Evolutionary conservation across 495 filamentous ascomycete species (phyloP).

Genomic region (Aspergillus nanangensis): DNA sequence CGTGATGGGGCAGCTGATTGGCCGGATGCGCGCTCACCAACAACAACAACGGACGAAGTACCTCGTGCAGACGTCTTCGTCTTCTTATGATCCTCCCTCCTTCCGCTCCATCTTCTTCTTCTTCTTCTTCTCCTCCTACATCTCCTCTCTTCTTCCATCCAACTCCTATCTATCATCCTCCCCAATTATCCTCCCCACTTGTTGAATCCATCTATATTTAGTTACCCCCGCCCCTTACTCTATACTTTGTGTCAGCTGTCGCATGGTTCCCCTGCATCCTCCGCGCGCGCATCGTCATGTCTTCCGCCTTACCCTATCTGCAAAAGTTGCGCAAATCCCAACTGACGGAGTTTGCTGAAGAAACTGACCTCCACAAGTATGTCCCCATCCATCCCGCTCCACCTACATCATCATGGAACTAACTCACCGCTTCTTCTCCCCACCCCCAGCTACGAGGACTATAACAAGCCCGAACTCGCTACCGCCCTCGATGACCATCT

Average conservation of each 20-base stretch:
- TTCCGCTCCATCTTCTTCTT: neutral
- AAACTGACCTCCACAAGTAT: slow-evolving; percentile 71
- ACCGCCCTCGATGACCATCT: slow-evolving; percentile 70
- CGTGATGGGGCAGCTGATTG: neutral
- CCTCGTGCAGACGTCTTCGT: neutral
- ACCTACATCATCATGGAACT: slow-evolving; percentile 2
- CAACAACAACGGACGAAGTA: neutral
- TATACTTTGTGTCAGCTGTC: slow-evolving; percentile 30
- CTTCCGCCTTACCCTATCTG: slow-evolving; percentile 63
- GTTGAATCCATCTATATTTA: too few species aligned
- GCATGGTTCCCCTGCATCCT: slow-evolving; percentile 41
- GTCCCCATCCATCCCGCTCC: slow-evolving; percentile 21
- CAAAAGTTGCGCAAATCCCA: slow-evolving; percentile 80
- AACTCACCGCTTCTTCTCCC: neutral
- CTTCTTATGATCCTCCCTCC: neutral
- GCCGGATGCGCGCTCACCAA: neutral
- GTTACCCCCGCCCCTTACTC: slow-evolving; percentile 19
- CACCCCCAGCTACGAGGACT: slow-evolving; percentile 56
- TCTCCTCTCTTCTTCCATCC: neutral
- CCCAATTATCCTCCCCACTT: slow-evolving; percentile 2
- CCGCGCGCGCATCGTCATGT: slow-evolving; percentile 41
- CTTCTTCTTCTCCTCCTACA: neutral
- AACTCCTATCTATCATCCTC: slow-evolving; percentile 3
- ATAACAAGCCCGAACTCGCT: slow-evolving; percentile 82
- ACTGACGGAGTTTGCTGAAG: slow-evolving; percentile 67